Evolutionary conservation across 148 eudicot species (phyloP).

Genomic region (Tetragonia tetragonoides): DNA sequence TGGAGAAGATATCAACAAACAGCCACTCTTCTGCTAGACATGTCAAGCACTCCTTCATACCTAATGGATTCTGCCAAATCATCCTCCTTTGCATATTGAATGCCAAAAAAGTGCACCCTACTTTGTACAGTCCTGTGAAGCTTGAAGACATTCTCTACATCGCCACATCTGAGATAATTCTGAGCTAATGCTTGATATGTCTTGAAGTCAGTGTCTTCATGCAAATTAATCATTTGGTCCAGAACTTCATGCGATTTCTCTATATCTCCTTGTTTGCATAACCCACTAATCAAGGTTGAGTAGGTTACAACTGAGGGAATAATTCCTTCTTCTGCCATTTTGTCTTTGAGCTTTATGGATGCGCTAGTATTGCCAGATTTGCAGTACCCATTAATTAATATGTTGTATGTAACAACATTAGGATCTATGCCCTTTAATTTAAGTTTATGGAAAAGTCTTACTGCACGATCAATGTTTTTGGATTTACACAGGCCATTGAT

Average conservation of each 20-base stretch:
- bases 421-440: conserved; percentile 47
- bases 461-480: conserved; percentile 53
- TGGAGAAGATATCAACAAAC: background rate
- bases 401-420: conserved; percentile 56
- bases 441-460: conserved; percentile 57
- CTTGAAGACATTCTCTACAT: conserved; percentile 26
- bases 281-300: conserved; percentile 41
- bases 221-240: conserved; percentile 30
- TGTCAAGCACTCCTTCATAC: conserved; percentile 1
- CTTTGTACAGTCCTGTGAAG: conserved; percentile 25
- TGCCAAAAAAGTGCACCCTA: conserved; percentile 16
- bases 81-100: conserved; percentile 7
- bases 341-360: conserved; percentile 48
- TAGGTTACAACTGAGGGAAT: conserved; percentile 43
- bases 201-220: conserved; percentile 26
- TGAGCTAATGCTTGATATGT: conserved; percentile 19
- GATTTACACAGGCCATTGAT: conserved; percentile 64
- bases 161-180: conserved; percentile 23
- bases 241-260: conserved; percentile 39
- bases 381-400: conserved; percentile 48
- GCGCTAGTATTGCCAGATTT: conserved; percentile 41
- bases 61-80: conserved; percentile 13
- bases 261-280: conserved; percentile 40
- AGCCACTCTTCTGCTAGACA: conserved; percentile 2
- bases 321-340: conserved; percentile 58